Evolutionary conservation across 2,329 filamentous ascomycete genomes (phyloP).

Genomic region (Sclerotinia minor): DNA sequence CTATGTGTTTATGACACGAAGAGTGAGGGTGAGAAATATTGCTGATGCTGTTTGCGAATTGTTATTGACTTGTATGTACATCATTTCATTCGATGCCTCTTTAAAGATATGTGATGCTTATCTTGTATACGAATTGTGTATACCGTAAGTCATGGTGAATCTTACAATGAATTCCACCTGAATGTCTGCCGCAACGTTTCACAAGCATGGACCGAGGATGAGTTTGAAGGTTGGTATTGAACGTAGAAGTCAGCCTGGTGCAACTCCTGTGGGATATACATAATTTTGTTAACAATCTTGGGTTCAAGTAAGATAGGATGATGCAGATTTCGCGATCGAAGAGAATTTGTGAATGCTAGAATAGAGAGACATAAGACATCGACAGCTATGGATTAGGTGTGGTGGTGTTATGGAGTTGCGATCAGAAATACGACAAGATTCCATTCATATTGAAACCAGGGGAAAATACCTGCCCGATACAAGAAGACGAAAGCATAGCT

Average conservation of each 20-base stretch:
- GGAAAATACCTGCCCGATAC: too few relatives aligned
- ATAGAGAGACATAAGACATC: too few relatives aligned
- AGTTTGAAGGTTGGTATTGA: background rate
- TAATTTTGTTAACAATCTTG: background rate
- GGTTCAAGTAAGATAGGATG: background rate
- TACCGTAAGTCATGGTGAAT: too few relatives aligned
- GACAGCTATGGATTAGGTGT: too few relatives aligned
- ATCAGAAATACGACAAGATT: background rate
- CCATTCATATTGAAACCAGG: background rate
- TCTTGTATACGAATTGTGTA: too few relatives aligned
- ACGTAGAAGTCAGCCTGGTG: background rate
- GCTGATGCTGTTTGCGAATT: conserved; percentile 41
- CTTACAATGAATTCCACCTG: too few relatives aligned
- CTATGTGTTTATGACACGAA: conserved; percentile 39
- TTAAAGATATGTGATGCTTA: conserved; percentile 14
- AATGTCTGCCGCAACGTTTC: too few relatives aligned
- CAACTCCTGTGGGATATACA: too few relatives aligned
- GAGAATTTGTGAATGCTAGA: background rate
- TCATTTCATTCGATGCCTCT: background rate
- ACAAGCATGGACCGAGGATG: background rate
- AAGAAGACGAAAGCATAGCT: background rate
- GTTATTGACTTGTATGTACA: conserved; percentile 27
- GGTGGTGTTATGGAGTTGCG: background rate
- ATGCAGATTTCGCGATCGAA: background rate
- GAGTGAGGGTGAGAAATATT: conserved; percentile 41